These are phyloP conservation scores for Thielaviopsis ethacetica DNA, from an alignment of 2,329 filamentous ascomycete species.

Conservation along the genomic window DNA sequence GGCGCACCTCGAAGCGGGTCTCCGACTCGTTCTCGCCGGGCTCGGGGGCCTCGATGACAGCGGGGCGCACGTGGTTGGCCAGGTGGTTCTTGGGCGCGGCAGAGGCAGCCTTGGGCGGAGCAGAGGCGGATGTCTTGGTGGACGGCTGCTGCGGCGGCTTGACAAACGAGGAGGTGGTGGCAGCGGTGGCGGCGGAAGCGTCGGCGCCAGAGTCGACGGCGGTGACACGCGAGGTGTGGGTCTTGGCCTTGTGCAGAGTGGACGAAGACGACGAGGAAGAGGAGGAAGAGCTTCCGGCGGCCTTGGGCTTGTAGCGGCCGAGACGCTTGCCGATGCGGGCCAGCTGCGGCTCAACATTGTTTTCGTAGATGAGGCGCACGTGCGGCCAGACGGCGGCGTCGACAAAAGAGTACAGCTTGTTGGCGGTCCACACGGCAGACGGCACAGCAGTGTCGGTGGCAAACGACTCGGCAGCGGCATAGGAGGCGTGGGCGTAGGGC, in stretches of 20 bases:
- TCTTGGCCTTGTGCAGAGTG: slow-evolving; percentile 18
- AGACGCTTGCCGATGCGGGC: slow-evolving; percentile 82
- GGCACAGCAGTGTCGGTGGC: slow-evolving; percentile 56
- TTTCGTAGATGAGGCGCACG: slow-evolving; percentile 61
- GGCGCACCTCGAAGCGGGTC: slow-evolving; percentile 39
- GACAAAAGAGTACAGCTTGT: slow-evolving; percentile 52
- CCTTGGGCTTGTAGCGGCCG: slow-evolving; percentile 49
- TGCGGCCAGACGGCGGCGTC: slow-evolving; percentile 68
- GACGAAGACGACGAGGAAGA: not conserved
- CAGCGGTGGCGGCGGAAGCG: not conserved
- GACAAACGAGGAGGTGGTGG: slow-evolving; percentile 10
- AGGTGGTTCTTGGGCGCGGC: slow-evolving; percentile 14
- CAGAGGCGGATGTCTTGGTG: slow-evolving; percentile 14
- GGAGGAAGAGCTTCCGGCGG: slow-evolving; percentile 16
- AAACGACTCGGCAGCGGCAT: slow-evolving; percentile 49
- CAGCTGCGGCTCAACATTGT: slow-evolving; percentile 91
- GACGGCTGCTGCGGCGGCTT: slow-evolving; percentile 13
- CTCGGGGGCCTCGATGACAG: slow-evolving; percentile 27
- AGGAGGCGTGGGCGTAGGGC: slow-evolving; percentile 57
- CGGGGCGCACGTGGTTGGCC: slow-evolving; percentile 15
- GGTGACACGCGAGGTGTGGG: slow-evolving; percentile 15
- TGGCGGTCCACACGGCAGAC: slow-evolving; percentile 53
- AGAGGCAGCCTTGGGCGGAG: slow-evolving; percentile 12
- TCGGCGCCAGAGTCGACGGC: slow-evolving; percentile 15
- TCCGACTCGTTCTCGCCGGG: slow-evolving; percentile 33